Base-by-base conservation (phyloP, 495 filamentous ascomycete species). In the Talaromyces ruber region DNA sequence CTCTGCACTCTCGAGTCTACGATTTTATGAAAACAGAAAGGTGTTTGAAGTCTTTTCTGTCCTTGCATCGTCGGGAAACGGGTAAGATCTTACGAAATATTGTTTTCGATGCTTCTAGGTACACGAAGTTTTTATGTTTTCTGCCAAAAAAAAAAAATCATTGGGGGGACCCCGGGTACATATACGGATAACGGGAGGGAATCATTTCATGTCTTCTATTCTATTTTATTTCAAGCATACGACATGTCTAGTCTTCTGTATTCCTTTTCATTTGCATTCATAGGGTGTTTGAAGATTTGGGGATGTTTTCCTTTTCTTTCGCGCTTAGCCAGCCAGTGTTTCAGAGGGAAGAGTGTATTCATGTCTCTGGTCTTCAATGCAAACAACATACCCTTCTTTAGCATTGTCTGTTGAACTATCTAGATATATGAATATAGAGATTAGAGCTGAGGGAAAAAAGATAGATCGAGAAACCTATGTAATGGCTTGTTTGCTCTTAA, bases 71-170 rank as follows among this genome's bases (percentile, higher is more conserved):
- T 30, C 43, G 66, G 66, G 66, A 70, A 68, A 70, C 65, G 65
- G 68, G 69, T 62, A 71, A 71, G 62, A 71, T 60, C 64, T 53
- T 58, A 71, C 65, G 69, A 66, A 67, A 58, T 9, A 22, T 47
- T 28, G 24, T 60, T 51, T 60, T 12, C 14, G 8, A 32, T 12
- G 32, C 43, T 34, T 60, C 11, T 57, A 57, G 7, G 28, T 14
- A 54, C 51, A 54, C 51, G 51, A 26, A 16, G 6, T 47, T 54
- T 28, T 53, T 53, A 21, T 26, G 12, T 53, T 53, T 12, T 54
- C 14, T 21, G 7, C 16, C 21, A 18, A 8, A 6, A 21, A 54
- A 26, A 54, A 47, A 47, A 9, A 21, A 47, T 8, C n/a, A 21
- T 22, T n/a, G 6, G 0, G 2, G 22, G 51, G 16, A 12, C 12